Evolutionary conservation across 2,329 filamentous ascomycete genomes (phyloP).

Genomic region (Cryphonectria radicalis): DNA sequence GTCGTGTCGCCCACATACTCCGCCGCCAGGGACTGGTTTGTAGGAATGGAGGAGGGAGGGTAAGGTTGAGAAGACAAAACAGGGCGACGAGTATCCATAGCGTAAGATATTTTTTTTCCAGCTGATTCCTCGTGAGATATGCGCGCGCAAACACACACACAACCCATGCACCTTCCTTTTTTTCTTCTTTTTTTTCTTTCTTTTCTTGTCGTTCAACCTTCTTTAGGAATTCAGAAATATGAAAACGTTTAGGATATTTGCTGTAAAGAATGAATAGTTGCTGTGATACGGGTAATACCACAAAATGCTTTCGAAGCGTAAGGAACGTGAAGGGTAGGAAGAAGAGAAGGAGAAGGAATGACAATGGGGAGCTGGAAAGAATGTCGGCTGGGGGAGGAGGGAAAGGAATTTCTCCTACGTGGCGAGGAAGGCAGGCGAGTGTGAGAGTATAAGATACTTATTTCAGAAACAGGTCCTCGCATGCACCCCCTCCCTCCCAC

Average conservation of each 20-base stretch:
- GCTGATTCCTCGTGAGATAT: slow-evolving; percentile 29
- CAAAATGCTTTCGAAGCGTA: slow-evolving; percentile 51
- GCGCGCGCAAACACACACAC: background rate
- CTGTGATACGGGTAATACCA: slow-evolving; percentile 34
- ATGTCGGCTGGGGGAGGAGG: slow-evolving; percentile 8
- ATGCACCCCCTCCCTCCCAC: background rate
- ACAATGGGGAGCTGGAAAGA: slow-evolving; percentile 23
- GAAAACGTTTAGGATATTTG: slow-evolving; percentile 2
- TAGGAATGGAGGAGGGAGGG: slow-evolving; percentile 51
- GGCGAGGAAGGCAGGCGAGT: slow-evolving; percentile 10
- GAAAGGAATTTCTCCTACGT: background rate
- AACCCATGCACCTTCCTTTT: slow-evolving; percentile 27
- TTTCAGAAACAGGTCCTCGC: background rate
- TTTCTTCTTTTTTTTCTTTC: background rate
- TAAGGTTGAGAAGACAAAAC: slow-evolving; percentile 57
- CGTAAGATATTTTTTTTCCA: slow-evolving; percentile 17
- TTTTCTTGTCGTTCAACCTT: slow-evolving; percentile 39
- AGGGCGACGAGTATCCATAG: slow-evolving; percentile 49
- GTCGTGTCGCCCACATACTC: slow-evolving; percentile 16
- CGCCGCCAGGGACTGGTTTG: slow-evolving; percentile 30
- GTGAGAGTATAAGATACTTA: slow-evolving; percentile 17
- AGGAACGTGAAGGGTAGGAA: slow-evolving; percentile 39
- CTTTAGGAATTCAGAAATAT: slow-evolving; percentile 35
- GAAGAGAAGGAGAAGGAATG: slow-evolving; percentile 29
- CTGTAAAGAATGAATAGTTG: slow-evolving; percentile 35